A percentile compares a stretch with the other conserved stretches of the same genome.
Conservation (phyloP, 345 rosid genomes). For the Aquilaria yunnanensis region DNA sequence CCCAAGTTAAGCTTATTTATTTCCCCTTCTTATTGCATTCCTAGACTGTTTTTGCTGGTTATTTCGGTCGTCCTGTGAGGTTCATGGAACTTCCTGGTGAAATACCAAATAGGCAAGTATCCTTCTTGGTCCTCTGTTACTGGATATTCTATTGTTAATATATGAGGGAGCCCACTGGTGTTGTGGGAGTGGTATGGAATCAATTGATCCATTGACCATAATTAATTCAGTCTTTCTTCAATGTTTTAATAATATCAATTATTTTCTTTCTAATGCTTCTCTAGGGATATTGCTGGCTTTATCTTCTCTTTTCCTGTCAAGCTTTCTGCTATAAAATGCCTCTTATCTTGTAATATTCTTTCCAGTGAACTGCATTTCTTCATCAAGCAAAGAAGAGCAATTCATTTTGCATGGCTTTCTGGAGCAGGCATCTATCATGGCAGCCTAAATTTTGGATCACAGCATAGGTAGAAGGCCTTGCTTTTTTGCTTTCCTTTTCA, state of each 20-base stretch:
- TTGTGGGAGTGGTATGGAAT: no score
- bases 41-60: constrained; percentile 86
- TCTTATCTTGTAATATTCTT: constrained; percentile 14
- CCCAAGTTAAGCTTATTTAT: not conserved
- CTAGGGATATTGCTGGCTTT: not conserved
- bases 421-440: constrained; percentile 98
- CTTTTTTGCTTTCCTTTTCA: constrained; percentile 12
- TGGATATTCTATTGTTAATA: no score
- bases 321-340: constrained; percentile 9
- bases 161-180: no score
- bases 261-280: not conserved
- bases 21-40: constrained; percentile 6
- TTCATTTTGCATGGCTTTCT: constrained; percentile 99
- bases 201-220: no score
- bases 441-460: constrained; percentile 92
- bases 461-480: constrained; percentile 55
- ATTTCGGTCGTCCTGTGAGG: constrained; percentile 90
- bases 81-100: constrained; percentile 99
- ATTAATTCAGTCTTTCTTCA: no score
- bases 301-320: constrained; percentile 4
- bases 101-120: constrained; percentile 89
- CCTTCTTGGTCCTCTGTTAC: not conserved
- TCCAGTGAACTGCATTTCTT: constrained; percentile 90
- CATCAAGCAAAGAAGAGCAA: constrained; percentile 96
- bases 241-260: not conserved